Evolutionary conservation across 176 grass and related monocot genomes (phyloP).

Genomic region (Bolboschoenus planiculmis): DNA sequence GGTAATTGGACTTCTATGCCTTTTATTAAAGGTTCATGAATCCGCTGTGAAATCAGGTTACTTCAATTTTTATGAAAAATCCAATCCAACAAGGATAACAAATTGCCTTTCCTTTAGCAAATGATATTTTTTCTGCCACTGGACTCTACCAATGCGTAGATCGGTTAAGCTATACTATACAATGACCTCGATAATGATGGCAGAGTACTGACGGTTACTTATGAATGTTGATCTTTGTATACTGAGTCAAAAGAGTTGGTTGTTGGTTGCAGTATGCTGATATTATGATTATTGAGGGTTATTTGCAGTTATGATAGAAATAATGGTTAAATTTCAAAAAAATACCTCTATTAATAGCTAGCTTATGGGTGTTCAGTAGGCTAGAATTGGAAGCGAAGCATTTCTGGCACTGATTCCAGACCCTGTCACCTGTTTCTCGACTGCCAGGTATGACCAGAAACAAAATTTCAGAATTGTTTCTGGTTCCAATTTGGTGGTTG

Average conservation of each 20-base stretch:
- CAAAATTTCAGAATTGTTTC: conserved; percentile 59
- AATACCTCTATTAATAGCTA: background rate
- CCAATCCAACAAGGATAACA: background rate
- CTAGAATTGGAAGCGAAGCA: conserved; percentile 57
- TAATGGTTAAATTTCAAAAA: background rate
- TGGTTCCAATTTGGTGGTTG: conserved; percentile 68
- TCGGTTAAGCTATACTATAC: background rate
- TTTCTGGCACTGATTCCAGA: conserved; percentile 75
- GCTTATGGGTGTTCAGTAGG: conserved; percentile 48
- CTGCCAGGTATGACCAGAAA: conserved; percentile 57
- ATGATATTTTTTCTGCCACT: background rate
- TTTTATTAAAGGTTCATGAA: background rate
- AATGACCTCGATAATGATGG: background rate
- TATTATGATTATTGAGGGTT: background rate
- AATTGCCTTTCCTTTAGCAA: background rate
- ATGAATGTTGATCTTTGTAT: background rate
- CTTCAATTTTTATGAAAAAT: background rate
- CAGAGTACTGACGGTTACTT: background rate
- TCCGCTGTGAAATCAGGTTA: background rate
- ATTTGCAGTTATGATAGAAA: background rate
- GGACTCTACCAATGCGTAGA: background rate
- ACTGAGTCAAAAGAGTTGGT: background rate
- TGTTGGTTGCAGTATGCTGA: background rate
- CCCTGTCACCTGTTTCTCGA: conserved; percentile 81
- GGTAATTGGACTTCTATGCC: conserved; percentile 36